Evolutionary conservation across 164 flowering plant species (phyloP).

Genomic region (Magnolia sinica): DNA sequence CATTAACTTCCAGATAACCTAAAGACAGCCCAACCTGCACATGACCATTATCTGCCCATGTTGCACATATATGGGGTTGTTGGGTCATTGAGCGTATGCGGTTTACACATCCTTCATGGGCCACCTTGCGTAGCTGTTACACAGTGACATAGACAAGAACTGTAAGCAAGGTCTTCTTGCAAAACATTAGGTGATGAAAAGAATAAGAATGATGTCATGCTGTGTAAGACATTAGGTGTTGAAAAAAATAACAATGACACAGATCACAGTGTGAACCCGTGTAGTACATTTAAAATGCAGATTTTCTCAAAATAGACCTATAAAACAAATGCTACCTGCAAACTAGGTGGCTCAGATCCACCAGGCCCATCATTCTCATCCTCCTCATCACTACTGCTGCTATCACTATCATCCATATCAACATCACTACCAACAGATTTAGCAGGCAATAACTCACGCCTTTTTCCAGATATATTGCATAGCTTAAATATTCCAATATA

Average conservation of each 20-base stretch:
- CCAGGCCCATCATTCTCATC: constrained; percentile 44
- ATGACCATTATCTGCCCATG: constrained; percentile 89
- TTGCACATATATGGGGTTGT: constrained; percentile 85
- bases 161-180: background rate
- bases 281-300: too few relatives aligned
- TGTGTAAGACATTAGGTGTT: background rate
- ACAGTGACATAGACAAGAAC: background rate
- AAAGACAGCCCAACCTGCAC: constrained; percentile 66
- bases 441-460: constrained; percentile 61
- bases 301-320: background rate
- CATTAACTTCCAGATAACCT: background rate
- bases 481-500: constrained; percentile 74
- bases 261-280: background rate
- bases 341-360: constrained; percentile 48
- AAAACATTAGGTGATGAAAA: background rate
- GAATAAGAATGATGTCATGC: background rate
- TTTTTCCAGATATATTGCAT: constrained; percentile 73
- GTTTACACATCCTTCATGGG: constrained; percentile 86
- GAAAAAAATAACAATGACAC: background rate
- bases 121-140: constrained; percentile 68
- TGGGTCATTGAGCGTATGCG: constrained; percentile 89
- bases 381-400: constrained; percentile 56
- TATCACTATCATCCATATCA: constrained; percentile 54
- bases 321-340: constrained; percentile 50
- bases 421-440: constrained; percentile 38